These are phyloP conservation scores for Blastobotrys aristatus DNA, from an alignment of 1,139 yeast genomes.

Conservation along the genomic window DNA sequence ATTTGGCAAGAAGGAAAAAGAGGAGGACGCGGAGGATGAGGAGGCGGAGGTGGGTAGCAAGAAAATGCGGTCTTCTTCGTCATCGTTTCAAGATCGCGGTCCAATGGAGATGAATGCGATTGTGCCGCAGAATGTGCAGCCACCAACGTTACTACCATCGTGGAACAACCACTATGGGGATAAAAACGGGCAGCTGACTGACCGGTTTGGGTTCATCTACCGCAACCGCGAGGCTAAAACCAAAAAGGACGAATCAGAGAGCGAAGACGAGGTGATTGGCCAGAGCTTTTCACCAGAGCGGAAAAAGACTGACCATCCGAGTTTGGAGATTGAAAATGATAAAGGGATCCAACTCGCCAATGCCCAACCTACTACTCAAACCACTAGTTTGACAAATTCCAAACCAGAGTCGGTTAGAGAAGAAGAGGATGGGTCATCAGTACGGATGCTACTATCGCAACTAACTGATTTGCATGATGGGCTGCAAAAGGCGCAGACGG, in stretches of 20 bases:
- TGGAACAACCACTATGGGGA: conserved; percentile 29
- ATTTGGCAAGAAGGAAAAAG: not conserved
- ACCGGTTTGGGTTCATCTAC: conserved; percentile 49
- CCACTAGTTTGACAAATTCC: conserved; percentile 1
- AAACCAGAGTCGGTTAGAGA: conserved; percentile 2
- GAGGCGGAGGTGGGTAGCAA: not conserved
- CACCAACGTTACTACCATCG: conserved; percentile 34
- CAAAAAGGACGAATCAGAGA: not conserved
- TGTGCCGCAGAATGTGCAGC: conserved; percentile 34
- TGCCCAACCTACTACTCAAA: conserved; percentile 8
- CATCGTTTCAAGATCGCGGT: conserved; percentile 22
- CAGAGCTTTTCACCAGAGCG: not conserved
- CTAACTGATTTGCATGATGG: conserved; percentile 33
- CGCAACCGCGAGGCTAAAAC: conserved; percentile 11
- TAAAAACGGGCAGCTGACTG: conserved; percentile 37
- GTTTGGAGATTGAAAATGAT: conserved; percentile 4
- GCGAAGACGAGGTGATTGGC: not conserved
- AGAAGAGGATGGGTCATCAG: conserved; percentile 2
- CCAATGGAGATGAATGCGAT: conserved; percentile 48
- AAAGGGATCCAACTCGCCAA: conserved; percentile 10
- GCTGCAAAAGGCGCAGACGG: conserved; percentile 30
- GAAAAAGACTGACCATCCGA: not conserved
- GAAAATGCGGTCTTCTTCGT: not conserved
- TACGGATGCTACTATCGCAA: conserved; percentile 33
- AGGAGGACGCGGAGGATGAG: not conserved